Base-by-base conservation (phyloP, 345 rosid genomes). In the Barbarea vulgaris region DNA sequence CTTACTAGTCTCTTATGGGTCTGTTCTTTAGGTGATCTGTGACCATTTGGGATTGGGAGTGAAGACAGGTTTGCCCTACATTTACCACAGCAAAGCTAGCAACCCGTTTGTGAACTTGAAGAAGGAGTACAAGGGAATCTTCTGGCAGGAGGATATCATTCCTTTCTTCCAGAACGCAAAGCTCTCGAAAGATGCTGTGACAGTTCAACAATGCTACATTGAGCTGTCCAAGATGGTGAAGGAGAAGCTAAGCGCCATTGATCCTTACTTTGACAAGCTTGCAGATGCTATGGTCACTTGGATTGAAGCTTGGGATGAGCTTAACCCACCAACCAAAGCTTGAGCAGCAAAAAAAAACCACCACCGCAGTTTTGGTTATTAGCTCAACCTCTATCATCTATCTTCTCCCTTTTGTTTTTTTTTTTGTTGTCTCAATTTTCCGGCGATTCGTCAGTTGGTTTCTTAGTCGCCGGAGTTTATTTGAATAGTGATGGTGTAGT, bases 61-160 rank as follows among this genome's bases (percentile, higher is more conserved):
- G 78, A 92, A 92, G 85, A 89, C 97, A 0, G 97, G 97, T 42
- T 64, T 92, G 72, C 97, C 97, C 1, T 92, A 92, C 87, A 88
- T 92, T 73, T 91, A 84, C 87, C 97, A 91, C 87, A 89, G 97
- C 93, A 91, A 91, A 74, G 96, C 96, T 1, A 91, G 97, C 83
- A 91, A 89, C 80, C 97, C 97, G 0, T 91, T 91, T 50, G 97
- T 91, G 81, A 91, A 91, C 80, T 79, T 91, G 13, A 89, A 83
- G 86, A 91, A 91, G 85, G 96, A 91, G 72, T 89, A 88, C 91
- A 91, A 89, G 72, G 96, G 97, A 69, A 89, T 91, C 53, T 91
- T 86, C 88, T 91, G 97, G 97, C 96, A 92, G 79, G 97, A 92
- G 77, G 96, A 92, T 83, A 76, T 92, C 84, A 89, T 92, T 74